Evolutionary conservation across 2,329 filamentous ascomycete genomes (phyloP).

Genomic region (Colletotrichum tropicale): DNA sequence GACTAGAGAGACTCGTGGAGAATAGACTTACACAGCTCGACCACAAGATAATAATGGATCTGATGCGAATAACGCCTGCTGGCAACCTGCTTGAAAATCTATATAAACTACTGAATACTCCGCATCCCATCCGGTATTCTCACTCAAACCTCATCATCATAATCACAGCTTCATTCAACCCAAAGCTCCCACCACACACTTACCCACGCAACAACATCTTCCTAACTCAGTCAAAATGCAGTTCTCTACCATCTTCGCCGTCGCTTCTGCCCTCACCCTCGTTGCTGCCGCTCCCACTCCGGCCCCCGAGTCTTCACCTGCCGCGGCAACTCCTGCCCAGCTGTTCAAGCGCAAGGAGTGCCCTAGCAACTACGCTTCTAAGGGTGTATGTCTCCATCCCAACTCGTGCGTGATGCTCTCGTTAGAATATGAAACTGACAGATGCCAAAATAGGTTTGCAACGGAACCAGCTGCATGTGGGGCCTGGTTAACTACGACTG

Average conservation of each 20-base stretch:
- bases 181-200: background rate
- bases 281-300: background rate
- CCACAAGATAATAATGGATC: background rate
- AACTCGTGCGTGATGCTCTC: background rate
- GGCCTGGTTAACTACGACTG: background rate
- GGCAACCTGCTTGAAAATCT: background rate
- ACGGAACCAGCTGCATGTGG: background rate
- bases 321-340: background rate
- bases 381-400: background rate
- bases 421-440: background rate
- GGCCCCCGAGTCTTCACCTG: background rate
- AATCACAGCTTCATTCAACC: background rate
- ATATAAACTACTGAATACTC: background rate
- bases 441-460: background rate
- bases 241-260: background rate
- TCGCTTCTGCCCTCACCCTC: background rate
- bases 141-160: background rate
- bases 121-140: background rate
- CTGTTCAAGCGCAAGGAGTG: background rate
- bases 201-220: accelerated
- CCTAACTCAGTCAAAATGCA: background rate
- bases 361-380: background rate
- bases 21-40: background rate
- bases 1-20: background rate
- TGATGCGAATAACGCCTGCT: background rate